A percentile compares a stretch with the other conserved stretches of the same genome.
Evolutionary conservation across 306 rosid genomes (phyloP).

Genomic region (Sicyos baderoa): DNA sequence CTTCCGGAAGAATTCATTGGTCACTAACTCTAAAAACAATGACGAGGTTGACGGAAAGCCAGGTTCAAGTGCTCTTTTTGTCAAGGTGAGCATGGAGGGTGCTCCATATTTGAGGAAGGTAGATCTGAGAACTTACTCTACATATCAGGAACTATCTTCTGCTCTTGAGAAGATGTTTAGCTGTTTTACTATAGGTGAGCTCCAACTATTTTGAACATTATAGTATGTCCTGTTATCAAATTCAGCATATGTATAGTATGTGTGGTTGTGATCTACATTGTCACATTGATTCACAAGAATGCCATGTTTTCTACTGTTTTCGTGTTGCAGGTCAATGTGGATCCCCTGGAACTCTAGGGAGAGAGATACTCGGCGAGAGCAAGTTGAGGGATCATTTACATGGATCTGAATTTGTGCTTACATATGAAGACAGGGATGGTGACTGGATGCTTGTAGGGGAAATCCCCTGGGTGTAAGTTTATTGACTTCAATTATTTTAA

Average conservation of each 20-base stretch:
- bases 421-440: conserved; percentile 85
- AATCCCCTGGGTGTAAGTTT: conserved; percentile 93
- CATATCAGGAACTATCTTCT: conserved; percentile 80
- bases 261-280: not conserved
- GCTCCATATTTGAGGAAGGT: conserved; percentile 97
- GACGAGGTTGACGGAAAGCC: conserved; percentile 94
- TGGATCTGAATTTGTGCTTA: conserved; percentile 89
- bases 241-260: not conserved
- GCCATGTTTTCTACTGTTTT: not conserved
- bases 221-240: not conserved
- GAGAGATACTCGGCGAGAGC: conserved; percentile 76
- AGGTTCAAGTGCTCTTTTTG: conserved; percentile 63
- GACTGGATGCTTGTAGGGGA: conserved; percentile 99
- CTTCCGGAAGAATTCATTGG: conserved; percentile 76
- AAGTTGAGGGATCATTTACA: conserved; percentile 89
- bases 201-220: conserved; percentile 1
- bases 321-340: conserved; percentile 67
- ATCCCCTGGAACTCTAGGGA: conserved; percentile 68
- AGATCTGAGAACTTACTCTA: conserved; percentile 66
- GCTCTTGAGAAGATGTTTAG: conserved; percentile 98
- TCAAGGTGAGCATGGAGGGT: conserved; percentile 99
- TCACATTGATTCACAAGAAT: not conserved
- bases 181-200: conserved; percentile 80
- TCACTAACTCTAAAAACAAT: conserved; percentile 60
- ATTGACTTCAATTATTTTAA: not conserved